Base-by-base conservation (phyloP, 208 protist genomes). In the Angomonas deanei region DNA sequence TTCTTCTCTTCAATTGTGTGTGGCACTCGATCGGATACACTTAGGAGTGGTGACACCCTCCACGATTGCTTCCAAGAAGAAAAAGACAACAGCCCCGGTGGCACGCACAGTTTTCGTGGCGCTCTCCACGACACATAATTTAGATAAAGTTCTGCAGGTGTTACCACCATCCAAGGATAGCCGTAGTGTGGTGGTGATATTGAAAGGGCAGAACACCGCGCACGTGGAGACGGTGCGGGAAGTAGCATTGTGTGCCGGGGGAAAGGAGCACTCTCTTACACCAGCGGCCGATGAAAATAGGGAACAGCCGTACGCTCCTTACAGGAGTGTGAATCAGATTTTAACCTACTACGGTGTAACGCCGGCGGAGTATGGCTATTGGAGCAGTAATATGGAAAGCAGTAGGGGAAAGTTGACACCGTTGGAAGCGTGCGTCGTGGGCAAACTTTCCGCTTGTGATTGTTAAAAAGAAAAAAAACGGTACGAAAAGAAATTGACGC, bases 1-100 rank as follows among this genome's bases (percentile, higher is more conserved):
- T n/a, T 94, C 87, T 0, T 67, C 64, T 2, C 67, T 86, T 11
- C 87, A 94, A 28, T 77, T 94, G 15, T 69, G 75, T 13, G 80
- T 76, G 17, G 81, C 84, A 10, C 61, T 89, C 60, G 72, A 87
- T 33, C 87, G 87, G 28, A 48, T 75, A 8, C 61, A 72, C 49
- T 2, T 34, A 38, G 39, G 31, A 4, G 49, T 24, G 32, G 49
- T 59, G 58, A 67, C 61, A 19, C 13, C 26, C 8, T 42, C 11
- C 19, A 47, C 39, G 17, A 61, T 26, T 33, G 8, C 61, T 24
- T 15, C 50, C 10, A 42, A 5, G 33, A 47, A 6, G 50, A 23
- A n/a, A 1, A 1, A 26, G 38, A 21, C 1, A 54, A 2, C 38
- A 63, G 19, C 52, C 31, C 1, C 57, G 58, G 57, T 69, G 46